Evolutionary conservation across 1,284 basidiomycete species (phyloP).

Genomic region (Agaricales sp.): DNA sequence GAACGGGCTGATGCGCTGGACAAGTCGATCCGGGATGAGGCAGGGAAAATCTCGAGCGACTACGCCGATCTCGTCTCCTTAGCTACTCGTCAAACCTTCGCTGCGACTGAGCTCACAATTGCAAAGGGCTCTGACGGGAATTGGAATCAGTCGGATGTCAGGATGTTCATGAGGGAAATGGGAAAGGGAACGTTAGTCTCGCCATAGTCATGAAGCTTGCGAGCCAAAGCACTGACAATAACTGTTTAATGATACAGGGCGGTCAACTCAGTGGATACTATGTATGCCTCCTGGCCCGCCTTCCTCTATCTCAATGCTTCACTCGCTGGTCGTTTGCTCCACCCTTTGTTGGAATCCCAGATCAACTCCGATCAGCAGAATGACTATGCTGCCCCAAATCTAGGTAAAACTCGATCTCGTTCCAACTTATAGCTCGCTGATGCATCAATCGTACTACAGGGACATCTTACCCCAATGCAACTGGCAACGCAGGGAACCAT

Average conservation of each 20-base stretch:
- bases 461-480: not conserved
- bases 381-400: slow-evolving; percentile 1
- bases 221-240: too few relatives aligned
- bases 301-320: slow-evolving; percentile 27
- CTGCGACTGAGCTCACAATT: slow-evolving; percentile 9
- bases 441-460: too few relatives aligned
- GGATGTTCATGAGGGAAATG: slow-evolving; percentile 38
- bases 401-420: not conserved
- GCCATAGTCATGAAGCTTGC: not conserved
- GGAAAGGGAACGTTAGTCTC: slow-evolving; percentile 17
- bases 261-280: slow-evolving; percentile 29
- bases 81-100: slow-evolving; percentile 27
- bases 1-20: slow-evolving; percentile 6
- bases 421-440: too few relatives aligned
- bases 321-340: slow-evolving; percentile 22
- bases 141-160: slow-evolving; percentile 26
- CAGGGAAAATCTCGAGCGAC: slow-evolving; percentile 10
- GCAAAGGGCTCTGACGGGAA: slow-evolving; percentile 18
- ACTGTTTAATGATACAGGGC: slow-evolving; percentile 11
- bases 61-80: slow-evolving; percentile 28
- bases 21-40: slow-evolving; percentile 5
- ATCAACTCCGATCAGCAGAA: not conserved
- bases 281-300: slow-evolving; percentile 28
- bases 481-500: not conserved
- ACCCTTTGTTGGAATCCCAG: slow-evolving; percentile 26